A percentile compares a stretch with the other conserved stretches of the same genome.
phyloP scores from a whole-genome alignment of 495 filamentous ascomycete species.

The Patellaria atrata region DNA sequence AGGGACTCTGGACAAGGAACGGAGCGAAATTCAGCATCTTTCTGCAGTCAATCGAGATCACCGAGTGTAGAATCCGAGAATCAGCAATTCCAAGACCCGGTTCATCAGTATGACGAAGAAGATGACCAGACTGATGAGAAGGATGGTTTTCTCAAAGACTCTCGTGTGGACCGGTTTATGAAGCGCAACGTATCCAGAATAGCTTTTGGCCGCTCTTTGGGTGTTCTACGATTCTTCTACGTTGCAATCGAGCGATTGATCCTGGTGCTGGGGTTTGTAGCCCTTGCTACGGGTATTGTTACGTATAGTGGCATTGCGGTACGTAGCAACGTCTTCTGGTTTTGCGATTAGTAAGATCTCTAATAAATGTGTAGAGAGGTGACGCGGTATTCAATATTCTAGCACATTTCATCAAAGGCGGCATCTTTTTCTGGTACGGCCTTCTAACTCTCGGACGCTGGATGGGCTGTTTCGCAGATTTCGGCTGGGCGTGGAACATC shows the following conservation, averaged over 20 bases:
- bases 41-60: slow-evolving; percentile 48
- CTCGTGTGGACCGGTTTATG: slow-evolving; percentile 34
- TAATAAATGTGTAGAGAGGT: slow-evolving; percentile 32
- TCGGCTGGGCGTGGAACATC: slow-evolving; percentile 95
- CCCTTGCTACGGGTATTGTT: slow-evolving; percentile 48
- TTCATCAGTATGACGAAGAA: slow-evolving; percentile 38
- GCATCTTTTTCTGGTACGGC: slow-evolving; percentile 95
- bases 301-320: slow-evolving; percentile 60
- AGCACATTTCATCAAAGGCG: slow-evolving; percentile 91
- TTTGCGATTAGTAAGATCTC: neutral
- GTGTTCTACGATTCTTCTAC: slow-evolving; percentile 43
- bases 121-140: slow-evolving; percentile 28
- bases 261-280: slow-evolving; percentile 49
- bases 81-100: slow-evolving; percentile 27
- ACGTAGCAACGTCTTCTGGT: slow-evolving; percentile 21
- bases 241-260: slow-evolving; percentile 46
- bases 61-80: slow-evolving; percentile 38
- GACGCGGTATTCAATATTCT: slow-evolving; percentile 64
- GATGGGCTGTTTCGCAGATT: slow-evolving; percentile 77
- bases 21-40: slow-evolving; percentile 53
- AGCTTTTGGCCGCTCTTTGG: slow-evolving; percentile 46
- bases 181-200: slow-evolving; percentile 35
- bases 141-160: slow-evolving; percentile 33
- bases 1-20: slow-evolving; percentile 84
- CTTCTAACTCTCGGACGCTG: slow-evolving; percentile 77